Evolutionary conservation across 2,329 filamentous ascomycete species (phyloP), one percentile per base, ranked within the genome.

Genomic region (Helicocarpus griseus): DNA sequence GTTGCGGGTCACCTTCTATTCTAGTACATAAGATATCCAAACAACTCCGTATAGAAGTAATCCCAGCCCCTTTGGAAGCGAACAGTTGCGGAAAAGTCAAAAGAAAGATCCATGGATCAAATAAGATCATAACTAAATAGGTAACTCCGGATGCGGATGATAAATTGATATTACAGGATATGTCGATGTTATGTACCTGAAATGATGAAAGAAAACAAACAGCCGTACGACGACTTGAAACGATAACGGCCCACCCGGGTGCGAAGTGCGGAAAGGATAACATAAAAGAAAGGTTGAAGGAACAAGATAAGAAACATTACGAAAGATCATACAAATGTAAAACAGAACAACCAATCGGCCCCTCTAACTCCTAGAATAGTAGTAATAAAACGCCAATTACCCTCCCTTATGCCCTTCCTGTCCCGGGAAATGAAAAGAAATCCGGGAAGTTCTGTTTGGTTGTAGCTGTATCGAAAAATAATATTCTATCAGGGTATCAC

Each of bases 401-500:
- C 19, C 43, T 17, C 13, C 17, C 26, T 14, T 21, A 46, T 46
- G 17, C 26, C 26, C 17, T 31, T 28, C 4, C 26, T 3, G 8
- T 7, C 26, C 26, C 28, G 3, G 11, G 14, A 46, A 28, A 17
- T 44, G 41, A 33, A 21, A 14, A 43, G 8, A 11, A 33, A 44
- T 29, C 39, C 39, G 22, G 11, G 17, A 17, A 8, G 24, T 14
- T 21, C n/a, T 14, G 28, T 11, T 13, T 17, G 26, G 43, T 3
- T 24, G 43, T 22, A 21, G 28, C 21, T 46, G 28, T 14, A 46
- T 29, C 29, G 19, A 21, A 31, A 17, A 2, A 33, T 5, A 31
- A 41, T 14, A 26, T 6, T 46, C 43, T 46, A 46, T 46, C 9
- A 14, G 28, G 43, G 43, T 46, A 46, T 46, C 43, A 46, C 29